phyloP scores from a whole-genome alignment of 2,329 filamentous ascomycete genomes.

The Verticillium nubilum region DNA sequence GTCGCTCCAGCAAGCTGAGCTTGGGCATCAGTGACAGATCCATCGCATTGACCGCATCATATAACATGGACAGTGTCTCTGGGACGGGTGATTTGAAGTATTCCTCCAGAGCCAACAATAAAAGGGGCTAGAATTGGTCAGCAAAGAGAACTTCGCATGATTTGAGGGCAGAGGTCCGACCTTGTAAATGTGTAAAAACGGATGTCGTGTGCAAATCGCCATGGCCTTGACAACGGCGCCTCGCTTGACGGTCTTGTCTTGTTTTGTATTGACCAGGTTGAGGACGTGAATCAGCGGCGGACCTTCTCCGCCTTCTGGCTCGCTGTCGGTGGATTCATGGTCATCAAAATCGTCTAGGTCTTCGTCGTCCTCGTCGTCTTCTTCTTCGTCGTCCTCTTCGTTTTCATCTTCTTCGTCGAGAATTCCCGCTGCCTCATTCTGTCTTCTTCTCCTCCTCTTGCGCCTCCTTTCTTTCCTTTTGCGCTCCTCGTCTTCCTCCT shows the following conservation, averaged over 20 bases:
- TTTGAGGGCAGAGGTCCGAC: constrained; percentile 35
- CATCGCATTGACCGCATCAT: constrained; percentile 93
- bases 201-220: constrained; percentile 97
- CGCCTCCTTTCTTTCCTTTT: constrained; percentile 49
- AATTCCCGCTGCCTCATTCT: constrained; percentile 44
- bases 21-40: constrained; percentile 89
- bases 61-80: constrained; percentile 82
- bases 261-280: constrained; percentile 96
- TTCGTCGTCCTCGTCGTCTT: constrained; percentile 37
- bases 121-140: constrained; percentile 58
- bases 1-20: constrained; percentile 75
- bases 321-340: constrained; percentile 50
- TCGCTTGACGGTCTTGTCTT: constrained; percentile 87
- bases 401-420: constrained; percentile 44
- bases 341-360: constrained; percentile 41
- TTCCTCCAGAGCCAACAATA: constrained; percentile 87
- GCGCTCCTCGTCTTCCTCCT: constrained; percentile 72
- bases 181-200: constrained; percentile 98
- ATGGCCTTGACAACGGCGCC: constrained; percentile 96
- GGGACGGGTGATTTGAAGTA: constrained; percentile 91
- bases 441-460: constrained; percentile 44
- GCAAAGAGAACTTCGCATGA: not conserved
- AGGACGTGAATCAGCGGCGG: constrained; percentile 94
- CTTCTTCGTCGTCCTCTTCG: constrained; percentile 37
- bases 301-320: constrained; percentile 69